A percentile compares a stretch with the other conserved stretches of the same genome.
These are phyloP conservation scores for Cordyceps militaris DNA, from an alignment of 2,329 filamentous ascomycete genomes.

Conservation along the genomic window DNA sequence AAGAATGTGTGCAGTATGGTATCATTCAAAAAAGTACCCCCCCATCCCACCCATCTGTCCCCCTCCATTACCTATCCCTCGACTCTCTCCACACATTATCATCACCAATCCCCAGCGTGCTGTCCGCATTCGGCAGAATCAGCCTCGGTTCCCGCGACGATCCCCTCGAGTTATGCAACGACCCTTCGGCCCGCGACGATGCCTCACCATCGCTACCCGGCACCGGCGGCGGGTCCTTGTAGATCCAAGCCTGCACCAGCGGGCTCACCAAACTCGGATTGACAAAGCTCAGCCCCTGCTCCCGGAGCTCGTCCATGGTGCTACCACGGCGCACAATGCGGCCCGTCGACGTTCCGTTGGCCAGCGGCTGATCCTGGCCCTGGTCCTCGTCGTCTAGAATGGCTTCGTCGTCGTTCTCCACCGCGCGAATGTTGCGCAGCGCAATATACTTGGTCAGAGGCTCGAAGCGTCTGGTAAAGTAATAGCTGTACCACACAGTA, in stretches of 20 bases:
- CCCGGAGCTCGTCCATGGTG: slow-evolving; percentile 65
- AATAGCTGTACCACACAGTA: slow-evolving; percentile 85
- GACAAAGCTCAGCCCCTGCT: slow-evolving; percentile 63
- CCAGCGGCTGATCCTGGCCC: slow-evolving; percentile 8
- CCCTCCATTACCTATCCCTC: not conserved
- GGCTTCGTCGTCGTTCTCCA: slow-evolving; percentile 31
- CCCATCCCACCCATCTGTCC: not conserved
- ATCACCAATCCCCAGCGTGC: slow-evolving; percentile 33
- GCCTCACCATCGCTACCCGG: slow-evolving; percentile 16
- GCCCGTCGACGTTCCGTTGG: slow-evolving; percentile 20
- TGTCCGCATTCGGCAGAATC: slow-evolving; percentile 29
- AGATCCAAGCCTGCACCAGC: slow-evolving; percentile 67
- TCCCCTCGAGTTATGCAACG: slow-evolving; percentile 14
- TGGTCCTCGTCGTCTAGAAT: slow-evolving; percentile 29
- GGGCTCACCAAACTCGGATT: slow-evolving; percentile 68
- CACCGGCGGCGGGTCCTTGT: slow-evolving; percentile 44
- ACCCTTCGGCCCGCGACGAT: slow-evolving; percentile 18
- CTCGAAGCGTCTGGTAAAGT: slow-evolving; percentile 73
- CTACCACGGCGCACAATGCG: slow-evolving; percentile 45
- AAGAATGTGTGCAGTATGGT: not conserved
- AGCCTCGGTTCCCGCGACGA: slow-evolving; percentile 16
- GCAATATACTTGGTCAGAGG: slow-evolving; percentile 91
- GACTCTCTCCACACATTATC: slow-evolving; percentile 32
- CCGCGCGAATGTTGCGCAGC: slow-evolving; percentile 67
- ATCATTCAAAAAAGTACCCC: slow-evolving; percentile 1